These are phyloP conservation scores for Cryptococcus sp. DNA, from an alignment of 1,284 basidiomycete genomes.

Conservation along the genomic window DNA sequence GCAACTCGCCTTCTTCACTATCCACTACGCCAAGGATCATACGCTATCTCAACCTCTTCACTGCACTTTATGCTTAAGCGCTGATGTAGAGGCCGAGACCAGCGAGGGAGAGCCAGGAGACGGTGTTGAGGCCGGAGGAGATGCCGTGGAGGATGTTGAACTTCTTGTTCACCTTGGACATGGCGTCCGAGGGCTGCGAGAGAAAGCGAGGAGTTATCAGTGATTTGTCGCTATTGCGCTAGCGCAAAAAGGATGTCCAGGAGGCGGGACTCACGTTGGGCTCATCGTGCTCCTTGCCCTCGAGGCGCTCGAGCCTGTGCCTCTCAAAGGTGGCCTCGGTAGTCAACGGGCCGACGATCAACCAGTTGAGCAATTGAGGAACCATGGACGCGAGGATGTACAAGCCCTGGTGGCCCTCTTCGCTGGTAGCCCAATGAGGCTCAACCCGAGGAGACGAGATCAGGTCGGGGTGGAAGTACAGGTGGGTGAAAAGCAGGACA, in stretches of 20 bases:
- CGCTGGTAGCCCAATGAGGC: constrained; percentile 55
- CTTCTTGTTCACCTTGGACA: constrained; percentile 66
- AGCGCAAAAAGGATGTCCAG: neutral
- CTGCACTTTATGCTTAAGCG: constrained; percentile 45
- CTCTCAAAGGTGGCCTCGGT: constrained; percentile 66
- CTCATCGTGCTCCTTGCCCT: constrained; percentile 68
- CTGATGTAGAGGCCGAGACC: constrained; percentile 66
- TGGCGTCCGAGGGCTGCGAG: constrained; percentile 64
- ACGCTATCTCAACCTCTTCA: no score
- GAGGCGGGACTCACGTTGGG: constrained; percentile 58
- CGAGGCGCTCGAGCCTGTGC: constrained; percentile 70
- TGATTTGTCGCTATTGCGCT: neutral
- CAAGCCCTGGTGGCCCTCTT: constrained; percentile 72
- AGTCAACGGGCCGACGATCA: constrained; percentile 48
- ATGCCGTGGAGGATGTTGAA: constrained; percentile 69
- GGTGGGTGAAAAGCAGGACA: constrained; percentile 64
- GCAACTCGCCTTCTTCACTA: no score
- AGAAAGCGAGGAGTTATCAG: constrained; percentile 1
- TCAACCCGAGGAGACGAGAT: constrained; percentile 49
- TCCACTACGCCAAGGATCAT: no score
- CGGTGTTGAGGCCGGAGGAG: constrained; percentile 62
- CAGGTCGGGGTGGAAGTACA: constrained; percentile 65
- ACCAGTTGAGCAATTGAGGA: constrained; percentile 56
- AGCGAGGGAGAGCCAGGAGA: constrained; percentile 62
- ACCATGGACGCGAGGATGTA: constrained; percentile 60